Evolutionary conservation across 306 rosid genomes (phyloP), one percentile per base, ranked within the genome.

Genomic region (Abrus precatorius): DNA sequence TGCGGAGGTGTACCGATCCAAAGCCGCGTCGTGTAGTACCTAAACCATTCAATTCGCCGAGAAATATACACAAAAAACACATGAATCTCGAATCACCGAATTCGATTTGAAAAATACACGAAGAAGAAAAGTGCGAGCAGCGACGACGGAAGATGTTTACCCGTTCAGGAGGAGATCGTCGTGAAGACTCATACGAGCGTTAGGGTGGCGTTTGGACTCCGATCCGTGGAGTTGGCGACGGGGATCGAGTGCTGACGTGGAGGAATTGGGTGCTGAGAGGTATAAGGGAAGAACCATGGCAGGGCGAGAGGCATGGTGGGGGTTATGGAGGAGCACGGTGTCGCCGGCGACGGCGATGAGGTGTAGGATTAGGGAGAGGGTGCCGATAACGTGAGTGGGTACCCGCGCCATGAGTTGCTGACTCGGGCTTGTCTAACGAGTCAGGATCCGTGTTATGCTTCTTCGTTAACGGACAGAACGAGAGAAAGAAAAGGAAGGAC

Each of bases 1-100:
- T 95, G 99, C 13, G 98, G 98, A 55, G 98, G 99, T 73, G 97
- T 91, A 47, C 99, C 99, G 87, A 95, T 93, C 97, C 91, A 93
- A 43, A 95, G 91, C 87, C 92, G 88, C 54, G 97, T 91, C 3
- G 99, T 93, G 68, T 93, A 93, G 54, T 95, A 95, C 77, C 99
- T 95, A 63, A 48, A 80, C 54, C 47, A 52, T 47, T 57, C 33
- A 52, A 80, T 73, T 55, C 80, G 47, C 53, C 65, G 55, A 36
- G 34, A 33, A 34, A 74, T 52, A 27, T 2, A 69, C 66, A 52
- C 44, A 36, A 72, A 55, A 32, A 1, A 28, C 20, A 59, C 36
- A 76, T 9, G 27, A 38, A 38, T 74, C 47, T 48, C 34, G 12
- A 56, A 86, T 61, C 47, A 6, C n/a, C 10, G 56, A 59, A 50